These are phyloP conservation scores for Mycena sp. DNA, from an alignment of 1,284 basidiomycete species.

Conservation along the genomic window DNA sequence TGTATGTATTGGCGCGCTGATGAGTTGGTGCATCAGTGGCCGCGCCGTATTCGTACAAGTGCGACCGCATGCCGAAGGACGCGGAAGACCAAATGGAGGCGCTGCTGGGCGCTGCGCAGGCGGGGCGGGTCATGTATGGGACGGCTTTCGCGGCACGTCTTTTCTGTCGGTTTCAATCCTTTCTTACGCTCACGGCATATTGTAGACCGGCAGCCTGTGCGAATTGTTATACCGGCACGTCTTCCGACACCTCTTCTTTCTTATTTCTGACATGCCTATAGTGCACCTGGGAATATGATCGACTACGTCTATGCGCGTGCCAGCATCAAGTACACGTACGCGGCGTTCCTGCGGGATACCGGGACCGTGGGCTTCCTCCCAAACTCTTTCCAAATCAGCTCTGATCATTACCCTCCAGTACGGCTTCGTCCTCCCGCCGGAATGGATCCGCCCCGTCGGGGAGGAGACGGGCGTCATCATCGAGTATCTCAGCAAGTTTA, in stretches of 20 bases:
- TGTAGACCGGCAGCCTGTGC: constrained; percentile 73
- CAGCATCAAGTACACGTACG: constrained; percentile 80
- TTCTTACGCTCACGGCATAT: background rate
- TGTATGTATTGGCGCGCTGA: background rate
- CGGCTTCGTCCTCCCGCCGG: constrained; percentile 80
- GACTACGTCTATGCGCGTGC: constrained; percentile 79
- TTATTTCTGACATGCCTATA: constrained; percentile 31
- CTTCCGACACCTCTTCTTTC: background rate
- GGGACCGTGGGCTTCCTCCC: constrained; percentile 68
- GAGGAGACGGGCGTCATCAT: constrained; percentile 79
- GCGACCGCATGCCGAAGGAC: constrained; percentile 73
- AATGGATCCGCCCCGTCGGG: constrained; percentile 81
- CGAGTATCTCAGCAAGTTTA: constrained; percentile 74
- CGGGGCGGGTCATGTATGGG: constrained; percentile 68
- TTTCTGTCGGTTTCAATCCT: background rate
- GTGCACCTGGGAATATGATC: constrained; percentile 77
- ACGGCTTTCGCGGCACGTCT: constrained; percentile 54
- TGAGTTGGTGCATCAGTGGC: constrained; percentile 54
- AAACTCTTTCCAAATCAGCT: background rate
- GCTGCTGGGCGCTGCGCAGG: constrained; percentile 74
- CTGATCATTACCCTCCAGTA: constrained; percentile 56
- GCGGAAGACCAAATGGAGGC: constrained; percentile 88
- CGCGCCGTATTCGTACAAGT: constrained; percentile 80
- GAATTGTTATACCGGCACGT: constrained; percentile 69
- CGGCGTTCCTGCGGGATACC: constrained; percentile 82